Base-by-base conservation (phyloP, 441 rosid genomes). In the Euphorbia celastroides region DNA sequence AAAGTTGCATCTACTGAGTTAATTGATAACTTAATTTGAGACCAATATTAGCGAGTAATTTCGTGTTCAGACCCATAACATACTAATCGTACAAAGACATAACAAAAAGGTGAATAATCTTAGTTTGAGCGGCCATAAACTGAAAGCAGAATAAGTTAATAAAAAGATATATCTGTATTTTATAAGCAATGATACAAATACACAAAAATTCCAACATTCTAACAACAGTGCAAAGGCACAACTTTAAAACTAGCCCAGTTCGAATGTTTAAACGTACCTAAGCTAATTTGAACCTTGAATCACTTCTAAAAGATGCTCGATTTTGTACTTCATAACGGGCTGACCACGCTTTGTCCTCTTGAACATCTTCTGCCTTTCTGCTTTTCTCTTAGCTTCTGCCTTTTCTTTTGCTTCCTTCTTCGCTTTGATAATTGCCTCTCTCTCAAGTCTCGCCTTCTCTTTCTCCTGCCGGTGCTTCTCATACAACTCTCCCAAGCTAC, bases 241-340 rank as follows among this genome's bases (percentile, higher is more conserved):
- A 20, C 17, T 38, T 60, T 2, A 17, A 54, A 16, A 38, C 13
- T 57, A 8, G 38, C 19, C 17, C 14, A 17, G 46, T 52, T 60
- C 67, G 16, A 26, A 19, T 7, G 66, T 46, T 67, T 4, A 51
- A 25, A 48, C 34, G 61, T 38, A 23, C 32, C n/a, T 63, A 56
- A 22, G 32, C 67, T 67, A 56, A 32, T 75, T 68, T 23, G 88
- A 77, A 76, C 80, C 80, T 72, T 86, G 87, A 69, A 91, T 78
- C 2, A 83, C 74, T 79, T 85, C 90, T 77, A 89, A 77, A 74
- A 91, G 89, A 72, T 84, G 86, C 78, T 93, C 89, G 2, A 91
- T 89, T 77, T 93, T 81, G 74, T 89, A 89, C 72, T 93, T 89
- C 96, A 91, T 91, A 2, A 91, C 84, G 38, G 96, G 97, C 68